phyloP scores from a whole-genome alignment of 495 filamentous ascomycete species.

The Aspergillus wentii region DNA sequence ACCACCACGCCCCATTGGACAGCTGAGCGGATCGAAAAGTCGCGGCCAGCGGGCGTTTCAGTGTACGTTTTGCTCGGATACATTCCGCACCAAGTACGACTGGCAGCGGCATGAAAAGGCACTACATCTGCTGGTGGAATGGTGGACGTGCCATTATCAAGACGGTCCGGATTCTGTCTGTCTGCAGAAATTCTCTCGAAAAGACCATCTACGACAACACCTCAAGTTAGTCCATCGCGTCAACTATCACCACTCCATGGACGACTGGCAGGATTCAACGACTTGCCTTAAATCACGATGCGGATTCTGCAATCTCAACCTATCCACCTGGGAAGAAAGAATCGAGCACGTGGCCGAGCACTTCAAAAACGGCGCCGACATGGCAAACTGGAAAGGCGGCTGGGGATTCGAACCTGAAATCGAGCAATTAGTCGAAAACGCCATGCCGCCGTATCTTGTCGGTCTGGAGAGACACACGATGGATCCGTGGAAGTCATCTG shows the following conservation, averaged over 20 bases:
- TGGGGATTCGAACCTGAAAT: slow-evolving; percentile 62
- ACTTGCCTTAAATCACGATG: slow-evolving; percentile 57
- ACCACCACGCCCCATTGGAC: neutral
- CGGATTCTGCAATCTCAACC: slow-evolving; percentile 57
- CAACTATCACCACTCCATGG: slow-evolving; percentile 55
- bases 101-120: slow-evolving; percentile 79
- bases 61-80: slow-evolving; percentile 78
- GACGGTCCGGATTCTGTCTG: slow-evolving; percentile 67
- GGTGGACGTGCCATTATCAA: slow-evolving; percentile 72
- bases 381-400: slow-evolving; percentile 64
- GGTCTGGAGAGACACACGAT: slow-evolving; percentile 9
- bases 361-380: slow-evolving; percentile 55
- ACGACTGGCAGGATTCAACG: slow-evolving; percentile 60
- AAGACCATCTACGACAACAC: slow-evolving; percentile 76
- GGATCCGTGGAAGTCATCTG: slow-evolving; percentile 16
- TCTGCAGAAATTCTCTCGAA: slow-evolving; percentile 71
- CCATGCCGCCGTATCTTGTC: slow-evolving; percentile 52
- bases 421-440: slow-evolving; percentile 57
- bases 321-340: slow-evolving; percentile 54
- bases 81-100: slow-evolving; percentile 73
- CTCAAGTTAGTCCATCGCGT: slow-evolving; percentile 64
- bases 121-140: slow-evolving; percentile 65
- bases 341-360: slow-evolving; percentile 60
- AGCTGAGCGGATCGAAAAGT: neutral
- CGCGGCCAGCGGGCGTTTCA: slow-evolving; percentile 50